Evolutionary conservation across 2,329 filamentous ascomycete species (phyloP).

Genomic region (Hymenoscyphus linearis): DNA sequence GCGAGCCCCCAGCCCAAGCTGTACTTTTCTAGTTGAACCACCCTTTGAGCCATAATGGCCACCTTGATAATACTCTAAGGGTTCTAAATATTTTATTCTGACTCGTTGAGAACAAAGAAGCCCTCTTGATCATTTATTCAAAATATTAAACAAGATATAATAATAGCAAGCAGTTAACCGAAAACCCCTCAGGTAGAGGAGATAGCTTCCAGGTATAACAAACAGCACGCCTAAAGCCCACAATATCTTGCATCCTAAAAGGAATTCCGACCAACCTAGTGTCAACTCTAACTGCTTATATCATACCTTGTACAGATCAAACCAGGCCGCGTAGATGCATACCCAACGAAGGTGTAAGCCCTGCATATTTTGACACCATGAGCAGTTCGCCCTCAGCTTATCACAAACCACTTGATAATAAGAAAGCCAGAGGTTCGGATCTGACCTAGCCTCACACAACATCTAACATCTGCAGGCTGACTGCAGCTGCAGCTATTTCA

Average conservation of each 20-base stretch:
- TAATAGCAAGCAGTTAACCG: too few relatives aligned
- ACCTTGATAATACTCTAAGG: too few relatives aligned
- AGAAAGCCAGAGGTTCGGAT: neutral
- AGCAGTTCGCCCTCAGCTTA: neutral
- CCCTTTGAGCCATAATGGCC: too few relatives aligned
- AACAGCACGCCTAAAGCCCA: neutral
- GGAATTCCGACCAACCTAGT: neutral
- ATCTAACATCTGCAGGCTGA: neutral
- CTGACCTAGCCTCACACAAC: neutral
- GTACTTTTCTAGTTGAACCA: too few relatives aligned
- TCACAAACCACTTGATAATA: neutral
- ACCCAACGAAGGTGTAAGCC: neutral
- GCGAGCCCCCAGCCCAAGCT: too few relatives aligned
- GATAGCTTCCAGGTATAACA: too few relatives aligned
- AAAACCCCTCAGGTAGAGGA: too few relatives aligned
- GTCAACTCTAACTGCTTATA: neutral
- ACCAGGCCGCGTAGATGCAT: neutral
- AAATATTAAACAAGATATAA: too few relatives aligned
- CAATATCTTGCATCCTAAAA: neutral
- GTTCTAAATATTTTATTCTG: too few relatives aligned
- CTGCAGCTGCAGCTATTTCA: neutral
- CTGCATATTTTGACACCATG: neutral
- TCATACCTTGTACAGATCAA: neutral
- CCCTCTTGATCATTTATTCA: too few relatives aligned
- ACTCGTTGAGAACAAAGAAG: too few relatives aligned